Evolutionary conservation across 768 basidiomycete species (phyloP), one percentile per base, ranked within the genome.

Genomic region (Naganishia friedmannii): DNA sequence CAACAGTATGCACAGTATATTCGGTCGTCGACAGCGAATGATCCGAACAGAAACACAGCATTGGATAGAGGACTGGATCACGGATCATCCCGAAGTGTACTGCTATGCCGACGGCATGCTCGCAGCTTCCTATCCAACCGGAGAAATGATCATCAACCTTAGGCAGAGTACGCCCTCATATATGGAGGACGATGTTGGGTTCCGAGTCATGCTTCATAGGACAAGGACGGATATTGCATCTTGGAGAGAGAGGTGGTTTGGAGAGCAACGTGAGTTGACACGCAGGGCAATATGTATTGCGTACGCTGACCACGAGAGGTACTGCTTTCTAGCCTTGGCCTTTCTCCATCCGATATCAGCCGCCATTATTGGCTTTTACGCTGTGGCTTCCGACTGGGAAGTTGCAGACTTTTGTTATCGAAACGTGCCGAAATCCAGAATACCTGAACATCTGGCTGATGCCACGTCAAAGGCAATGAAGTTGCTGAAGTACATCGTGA

Each of bases 91-190:
- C 3, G 39, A 71, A 26, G 51, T 56, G 17, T 70, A 68, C 42
- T 71, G 70, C 23, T 51, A 58, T 23, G 65, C 72, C 7, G 74
- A 74, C 58, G 65, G 71, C 19, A 74, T 74, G 74, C 68, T 74
- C 8, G 67, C 74, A 0, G 70, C 74, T 0, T 58, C 68, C 0
- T 60, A 69, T 29, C 68, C 68, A 7, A 57, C 56, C 4, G 46
- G 56, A 21, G 68, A 69, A 32, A 58, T 58, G 42, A 60, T 69
- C 31, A 54, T 46, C 19, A 57, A 57, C 19, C 53, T 68, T 26
- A 29, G 53, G 21, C 68, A 69, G 23, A 58, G 68, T 42, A 68
- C 54, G 21, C 60, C 60, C 6, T 63, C 60, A 15, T 63, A 63
- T 29, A 63, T 63, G 60, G 60, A 68, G 42, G 48, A 63, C 54